Evolutionary conservation across 1,284 basidiomycete species (phyloP), one percentile per base, ranked within the genome.

Genomic region (Schizopora paradoxa): DNA sequence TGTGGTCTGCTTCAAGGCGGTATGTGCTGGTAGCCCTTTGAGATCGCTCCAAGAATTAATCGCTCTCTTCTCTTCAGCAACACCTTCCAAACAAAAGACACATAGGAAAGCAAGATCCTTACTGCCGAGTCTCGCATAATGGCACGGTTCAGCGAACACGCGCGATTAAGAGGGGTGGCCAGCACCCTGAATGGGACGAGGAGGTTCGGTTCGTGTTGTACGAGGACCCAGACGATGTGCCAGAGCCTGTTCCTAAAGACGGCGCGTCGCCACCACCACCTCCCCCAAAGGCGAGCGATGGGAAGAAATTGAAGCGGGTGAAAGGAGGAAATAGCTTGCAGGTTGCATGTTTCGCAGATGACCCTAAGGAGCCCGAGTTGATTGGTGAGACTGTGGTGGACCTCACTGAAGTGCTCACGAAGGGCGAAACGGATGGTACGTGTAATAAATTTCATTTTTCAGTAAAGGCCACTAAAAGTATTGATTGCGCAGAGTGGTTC

Each of bases 141-240:
- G 80, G 82, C 36, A 82, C 91, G 65, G 93, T 82, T 59, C 79
- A 82, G 45, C 77, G 86, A 41, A 94, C 95, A 23, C 88, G 88
- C 64, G 81, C 92, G 6, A 89, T 98, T 65, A 94, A 91, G 62
- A 86, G 92, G 29, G 95, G 96, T 43, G 96, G 96, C 3, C 95
- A 99, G 64, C 92, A 96, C 64, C 96, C 95, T 6, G 89, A 91
- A 64, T 99, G 96, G 95, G 96, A 99, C 63, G 92, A 96, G 60
- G 95, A 99, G 67, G 75, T 99, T 55, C 86, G 96, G 36, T 99
- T 99, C 66, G 85, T 86, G 25, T 73, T 99, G 49, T 80, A 76
- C 55, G 91, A 95, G 59, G 90, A 92, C 54, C 68, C 76, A 16
- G 79, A 87, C 43, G 83, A 85, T 56, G 72, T 79, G 6, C 63